Percentiles rank a stretch among this genome's conserved stretches.
Evolutionary conservation across 768 basidiomycete genomes (phyloP).

Genomic region (Leccinum rimulosum): DNA sequence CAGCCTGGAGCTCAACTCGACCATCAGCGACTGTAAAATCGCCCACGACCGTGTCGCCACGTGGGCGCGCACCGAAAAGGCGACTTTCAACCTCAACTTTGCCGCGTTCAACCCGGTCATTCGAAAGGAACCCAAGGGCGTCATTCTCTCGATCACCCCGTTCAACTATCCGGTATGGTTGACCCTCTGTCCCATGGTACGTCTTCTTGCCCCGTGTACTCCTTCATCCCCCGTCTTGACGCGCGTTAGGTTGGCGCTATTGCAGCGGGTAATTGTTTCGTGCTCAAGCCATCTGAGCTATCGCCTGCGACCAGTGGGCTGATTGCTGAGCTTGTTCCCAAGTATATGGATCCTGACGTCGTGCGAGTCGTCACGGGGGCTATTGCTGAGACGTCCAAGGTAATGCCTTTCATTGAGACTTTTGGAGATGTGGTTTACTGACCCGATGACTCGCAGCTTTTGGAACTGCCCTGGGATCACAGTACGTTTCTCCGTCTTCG

Average conservation of each 20-base stretch:
- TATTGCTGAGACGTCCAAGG: constrained; percentile 60
- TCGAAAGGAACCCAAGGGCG: constrained; percentile 75
- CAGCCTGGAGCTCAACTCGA: constrained; percentile 61
- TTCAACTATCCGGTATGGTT: constrained; percentile 77
- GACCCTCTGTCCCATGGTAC: constrained; percentile 54
- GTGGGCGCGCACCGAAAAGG: constrained; percentile 68
- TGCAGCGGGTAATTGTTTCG: constrained; percentile 70
- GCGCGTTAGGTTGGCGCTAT: constrained; percentile 59
- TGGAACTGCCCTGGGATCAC: constrained; percentile 69
- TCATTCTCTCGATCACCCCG: constrained; percentile 64
- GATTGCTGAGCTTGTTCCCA: constrained; percentile 63
- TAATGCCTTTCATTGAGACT: constrained; percentile 8
- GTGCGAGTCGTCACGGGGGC: constrained; percentile 70
- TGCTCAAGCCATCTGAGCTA: constrained; percentile 77
- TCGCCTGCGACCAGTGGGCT: constrained; percentile 54
- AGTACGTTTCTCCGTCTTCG: constrained; percentile 30
- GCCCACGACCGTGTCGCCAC: constrained; percentile 65
- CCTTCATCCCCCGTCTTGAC: neutral
- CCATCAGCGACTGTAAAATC: constrained; percentile 51
- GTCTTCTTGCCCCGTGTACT: constrained; percentile 7
- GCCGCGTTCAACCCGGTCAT: constrained; percentile 60
- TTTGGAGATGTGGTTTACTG: neutral
- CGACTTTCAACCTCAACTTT: constrained; percentile 55
- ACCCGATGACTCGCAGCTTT: constrained; percentile 41
- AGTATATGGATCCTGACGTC: constrained; percentile 70